Percentiles rank a stretch among this genome's conserved stretches.
Conservation (phyloP, 768 basidiomycete species). For the Boletus sp. region DNA sequence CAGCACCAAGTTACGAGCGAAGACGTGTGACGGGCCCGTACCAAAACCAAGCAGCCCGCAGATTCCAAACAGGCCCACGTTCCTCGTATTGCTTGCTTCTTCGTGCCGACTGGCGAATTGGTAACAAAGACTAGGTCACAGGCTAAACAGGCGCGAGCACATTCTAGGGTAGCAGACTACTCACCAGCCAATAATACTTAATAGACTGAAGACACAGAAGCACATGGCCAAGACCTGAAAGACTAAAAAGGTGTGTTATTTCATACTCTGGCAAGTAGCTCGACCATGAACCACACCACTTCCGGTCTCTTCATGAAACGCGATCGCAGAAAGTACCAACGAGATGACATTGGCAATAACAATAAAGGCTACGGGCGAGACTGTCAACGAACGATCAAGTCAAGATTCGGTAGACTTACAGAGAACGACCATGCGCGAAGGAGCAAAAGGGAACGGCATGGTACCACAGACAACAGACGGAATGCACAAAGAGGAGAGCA, state of each 20-base stretch:
- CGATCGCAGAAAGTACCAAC: constrained; percentile 12
- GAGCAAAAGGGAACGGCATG: constrained; percentile 26
- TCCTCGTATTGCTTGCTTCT: constrained; percentile 23
- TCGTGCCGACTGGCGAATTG: constrained; percentile 7
- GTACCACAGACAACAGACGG: constrained; percentile 23
- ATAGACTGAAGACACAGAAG: constrained; percentile 9
- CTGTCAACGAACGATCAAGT: neutral
- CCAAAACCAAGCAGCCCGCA: constrained; percentile 18
- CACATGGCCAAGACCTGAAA: constrained; percentile 21
- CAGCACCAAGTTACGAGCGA: neutral
- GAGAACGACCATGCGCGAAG: constrained; percentile 18
- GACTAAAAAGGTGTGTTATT: constrained; percentile 7
- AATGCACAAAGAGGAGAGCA: neutral
- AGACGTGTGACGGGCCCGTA: constrained; percentile 1
- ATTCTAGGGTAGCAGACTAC: neutral
- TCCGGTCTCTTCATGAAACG: constrained; percentile 20
- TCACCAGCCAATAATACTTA: constrained; percentile 21
- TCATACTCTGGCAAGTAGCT: neutral
- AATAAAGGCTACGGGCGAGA: constrained; percentile 15
- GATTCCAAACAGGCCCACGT: constrained; percentile 20
- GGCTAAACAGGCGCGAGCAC: neutral
- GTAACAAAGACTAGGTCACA: constrained; percentile 13
- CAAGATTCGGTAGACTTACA: constrained; percentile 9
- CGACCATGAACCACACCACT: constrained; percentile 16
- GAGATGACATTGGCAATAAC: constrained; percentile 11